Base-by-base conservation (phyloP, 768 basidiomycete genomes). In the Phaffia tasmanica region DNA sequence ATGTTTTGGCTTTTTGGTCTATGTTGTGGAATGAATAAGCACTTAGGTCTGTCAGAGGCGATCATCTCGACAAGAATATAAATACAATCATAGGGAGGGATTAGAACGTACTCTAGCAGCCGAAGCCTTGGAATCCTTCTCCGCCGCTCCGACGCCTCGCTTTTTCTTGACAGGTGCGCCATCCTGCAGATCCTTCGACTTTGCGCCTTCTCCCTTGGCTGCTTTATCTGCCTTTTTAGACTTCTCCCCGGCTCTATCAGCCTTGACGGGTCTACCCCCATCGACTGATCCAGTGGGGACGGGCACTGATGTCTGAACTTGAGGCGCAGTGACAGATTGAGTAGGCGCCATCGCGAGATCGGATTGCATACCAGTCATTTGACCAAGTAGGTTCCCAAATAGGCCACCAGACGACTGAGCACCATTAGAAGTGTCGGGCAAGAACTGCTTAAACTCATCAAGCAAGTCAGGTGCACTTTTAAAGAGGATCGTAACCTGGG, bases 381-480 rank as follows among this genome's bases (percentile, higher is more conserved):
- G 51, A 2, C 71, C 73, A 42, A 76, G 71, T 6, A 71, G 61
- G 49, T 73, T 74, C 23, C 70, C 71, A 42, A 70, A 68, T 29
- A 73, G 62, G 15, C 72, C 72, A 18, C 72, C 73, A 18, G 68
- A 64, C 25, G 62, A 35, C 4, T 54, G 53, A n/a, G 71, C 70
- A 15, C 70, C 70, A 56, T 71, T 71, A 18, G 67, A 63, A 18
- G 67, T 69, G 47, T 75, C 75, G 7, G 76, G 76, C 19, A 77
- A 62, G 72, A 77, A 77, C 64, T 75, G 74, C 67, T 75, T 76
- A 71, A 77, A 77, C 70, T 76, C 76, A 68, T 75, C 74, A 46
- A 77, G 69, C 21, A 77, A 73, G 57, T 77, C 76, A 6, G 76
- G 76, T 4, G 75, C 76, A 53, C 72, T 71, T 47, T 73, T 71